Conservation (phyloP, 192 early-diverging fungal genomes). For the Umbelopsis vinacea region DNA sequence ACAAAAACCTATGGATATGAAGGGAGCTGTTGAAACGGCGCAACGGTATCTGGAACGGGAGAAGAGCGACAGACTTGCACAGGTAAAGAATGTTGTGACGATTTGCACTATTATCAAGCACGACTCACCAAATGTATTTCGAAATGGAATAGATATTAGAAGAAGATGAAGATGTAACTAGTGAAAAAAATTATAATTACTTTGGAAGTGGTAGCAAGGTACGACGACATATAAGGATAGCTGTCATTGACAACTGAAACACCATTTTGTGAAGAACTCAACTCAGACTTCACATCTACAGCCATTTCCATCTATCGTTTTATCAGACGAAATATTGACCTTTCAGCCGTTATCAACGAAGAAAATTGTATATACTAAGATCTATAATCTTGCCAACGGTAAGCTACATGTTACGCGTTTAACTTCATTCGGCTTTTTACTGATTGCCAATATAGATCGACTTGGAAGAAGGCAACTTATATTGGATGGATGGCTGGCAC, state of each 20-base stretch:
- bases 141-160: background rate
- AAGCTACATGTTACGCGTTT: background rate
- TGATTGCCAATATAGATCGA: background rate
- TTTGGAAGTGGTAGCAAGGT: background rate
- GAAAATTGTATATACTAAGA: conserved; percentile 14
- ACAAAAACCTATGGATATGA: background rate
- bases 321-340: background rate
- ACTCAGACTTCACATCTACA: background rate
- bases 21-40: conserved; percentile 1
- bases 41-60: conserved; percentile 7
- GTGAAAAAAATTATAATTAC: background rate
- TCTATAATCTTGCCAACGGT: background rate
- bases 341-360: background rate
- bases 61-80: conserved; percentile 4
- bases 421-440: background rate
- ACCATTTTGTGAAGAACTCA: too few species aligned
- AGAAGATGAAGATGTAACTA: background rate
- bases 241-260: background rate
- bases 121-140: background rate
- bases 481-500: background rate
- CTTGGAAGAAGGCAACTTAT: background rate
- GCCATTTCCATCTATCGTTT: background rate
- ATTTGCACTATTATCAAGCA: background rate
- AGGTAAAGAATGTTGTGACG: background rate
- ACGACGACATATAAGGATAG: background rate